Evolutionary conservation across 2,329 filamentous ascomycete genomes (phyloP).

Genomic region (Penicillium sp.): DNA sequence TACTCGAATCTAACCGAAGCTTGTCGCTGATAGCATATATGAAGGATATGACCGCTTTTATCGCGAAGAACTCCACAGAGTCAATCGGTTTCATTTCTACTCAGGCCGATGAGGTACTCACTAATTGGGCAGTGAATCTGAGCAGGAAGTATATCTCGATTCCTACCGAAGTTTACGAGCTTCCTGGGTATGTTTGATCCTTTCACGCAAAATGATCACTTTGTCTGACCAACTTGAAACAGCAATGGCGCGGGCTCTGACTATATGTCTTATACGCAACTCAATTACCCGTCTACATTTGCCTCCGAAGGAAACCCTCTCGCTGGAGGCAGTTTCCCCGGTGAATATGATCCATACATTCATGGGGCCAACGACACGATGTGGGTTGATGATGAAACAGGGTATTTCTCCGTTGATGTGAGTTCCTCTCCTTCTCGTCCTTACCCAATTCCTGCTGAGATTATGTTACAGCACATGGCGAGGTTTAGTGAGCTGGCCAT

Average conservation of each 20-base stretch:
- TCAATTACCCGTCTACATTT: constrained; percentile 16
- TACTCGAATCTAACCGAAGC: not conserved
- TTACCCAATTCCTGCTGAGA: not conserved
- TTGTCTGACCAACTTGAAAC: not conserved
- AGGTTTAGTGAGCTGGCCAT: constrained; percentile 15
- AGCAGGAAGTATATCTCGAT: constrained; percentile 14
- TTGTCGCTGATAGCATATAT: too few relatives aligned
- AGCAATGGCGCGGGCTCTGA: constrained; percentile 10
- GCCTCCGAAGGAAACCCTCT: constrained; percentile 15
- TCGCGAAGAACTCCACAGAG: constrained; percentile 13
- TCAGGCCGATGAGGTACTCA: constrained; percentile 9
- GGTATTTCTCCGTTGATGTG: constrained; percentile 15
- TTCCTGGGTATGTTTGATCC: constrained; percentile 8
- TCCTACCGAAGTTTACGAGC: constrained; percentile 11
- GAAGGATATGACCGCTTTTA: constrained; percentile 16
- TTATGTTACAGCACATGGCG: constrained; percentile 13
- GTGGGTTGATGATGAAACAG: constrained; percentile 13
- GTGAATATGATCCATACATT: constrained; percentile 15
- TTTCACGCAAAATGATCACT: not conserved
- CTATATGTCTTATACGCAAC: constrained; percentile 16
- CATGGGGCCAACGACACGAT: constrained; percentile 11
- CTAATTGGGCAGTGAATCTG: constrained; percentile 12
- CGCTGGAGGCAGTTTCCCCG: constrained; percentile 5
- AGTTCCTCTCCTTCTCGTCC: not conserved
- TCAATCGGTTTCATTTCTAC: constrained; percentile 15